phyloP scores from a whole-genome alignment of 2,329 filamentous ascomycete species.

The Ascochyta rabiei region DNA sequence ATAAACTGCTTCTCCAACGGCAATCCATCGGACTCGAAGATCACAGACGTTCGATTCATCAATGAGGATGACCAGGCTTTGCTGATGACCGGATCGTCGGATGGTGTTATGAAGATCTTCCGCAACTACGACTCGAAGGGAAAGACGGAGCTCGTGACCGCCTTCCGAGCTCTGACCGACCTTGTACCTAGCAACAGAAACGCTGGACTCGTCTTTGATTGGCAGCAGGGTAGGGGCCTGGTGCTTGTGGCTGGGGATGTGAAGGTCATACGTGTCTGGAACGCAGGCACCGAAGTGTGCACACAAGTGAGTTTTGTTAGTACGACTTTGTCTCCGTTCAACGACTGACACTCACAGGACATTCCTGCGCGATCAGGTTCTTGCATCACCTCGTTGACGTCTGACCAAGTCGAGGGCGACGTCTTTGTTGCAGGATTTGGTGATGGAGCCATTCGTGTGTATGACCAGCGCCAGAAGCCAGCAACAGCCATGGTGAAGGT shows the following conservation, averaged over 20 bases:
- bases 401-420: conserved; percentile 96
- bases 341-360: conserved; percentile 58
- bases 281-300: conserved; percentile 90
- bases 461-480: conserved; percentile 83
- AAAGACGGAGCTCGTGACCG: conserved; percentile 82
- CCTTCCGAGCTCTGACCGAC: conserved; percentile 91
- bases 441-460: conserved; percentile 91
- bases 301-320: conserved; percentile 61
- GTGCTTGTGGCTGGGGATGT: conserved; percentile 96
- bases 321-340: neutral
- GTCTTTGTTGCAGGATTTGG: conserved; percentile 96
- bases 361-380: conserved; percentile 94
- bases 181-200: conserved; percentile 94
- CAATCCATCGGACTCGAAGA: conserved; percentile 87
- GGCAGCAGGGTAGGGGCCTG: conserved; percentile 96
- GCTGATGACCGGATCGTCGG: conserved; percentile 91
- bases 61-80: conserved; percentile 98
- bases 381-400: conserved; percentile 94
- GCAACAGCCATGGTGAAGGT: conserved; percentile 93
- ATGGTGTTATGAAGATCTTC: conserved; percentile 92
- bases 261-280: conserved; percentile 94
- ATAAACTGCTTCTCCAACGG: conserved; percentile 91
- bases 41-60: conserved; percentile 95
- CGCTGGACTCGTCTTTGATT: conserved; percentile 95
- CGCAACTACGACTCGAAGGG: conserved; percentile 83